A percentile compares a stretch with the other conserved stretches of the same genome.
Conservation (phyloP, 352 stramenopile genomes). For the Phytophthora pseudosyringae region DNA sequence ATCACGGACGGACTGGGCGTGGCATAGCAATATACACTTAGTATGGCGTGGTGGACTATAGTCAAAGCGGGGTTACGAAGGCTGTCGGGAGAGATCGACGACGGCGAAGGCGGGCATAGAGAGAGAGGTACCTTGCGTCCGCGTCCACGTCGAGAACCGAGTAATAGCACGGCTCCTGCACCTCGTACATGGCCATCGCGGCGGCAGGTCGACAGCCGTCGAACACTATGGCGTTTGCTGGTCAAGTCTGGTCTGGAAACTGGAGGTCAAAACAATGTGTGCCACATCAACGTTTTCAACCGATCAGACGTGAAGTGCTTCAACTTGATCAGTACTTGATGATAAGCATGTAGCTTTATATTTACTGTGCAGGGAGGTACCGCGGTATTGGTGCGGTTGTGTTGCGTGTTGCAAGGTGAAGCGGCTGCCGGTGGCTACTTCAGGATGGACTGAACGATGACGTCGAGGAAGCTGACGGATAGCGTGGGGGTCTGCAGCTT, state of each 20-base stretch:
- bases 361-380: constrained; percentile 7
- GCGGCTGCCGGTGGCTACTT: constrained; percentile 25
- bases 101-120: background rate
- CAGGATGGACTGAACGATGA: constrained; percentile 77
- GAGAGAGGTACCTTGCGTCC: constrained; percentile 51
- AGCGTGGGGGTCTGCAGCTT: constrained; percentile 53
- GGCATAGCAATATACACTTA: constrained; percentile 5
- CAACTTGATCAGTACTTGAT: background rate
- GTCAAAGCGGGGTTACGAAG: background rate
- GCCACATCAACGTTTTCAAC: background rate
- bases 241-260: constrained; percentile 21
- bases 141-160: constrained; percentile 66
- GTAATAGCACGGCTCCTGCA: constrained; percentile 73
- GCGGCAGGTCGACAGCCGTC: constrained; percentile 1
- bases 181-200: constrained; percentile 44
- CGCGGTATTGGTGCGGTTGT: constrained; percentile 3
- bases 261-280: constrained; percentile 13
- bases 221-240: background rate
- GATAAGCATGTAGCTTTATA: constrained; percentile 1
- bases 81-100: background rate
- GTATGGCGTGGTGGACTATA: constrained; percentile 5
- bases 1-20: constrained; percentile 88
- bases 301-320: constrained; percentile 3
- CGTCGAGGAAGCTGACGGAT: constrained; percentile 73
- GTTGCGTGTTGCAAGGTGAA: constrained; percentile 6